Evolutionary conservation across 2,329 filamentous ascomycete species (phyloP), one percentile per base, ranked within the genome.

Genomic region (Botrytis fabae): DNA sequence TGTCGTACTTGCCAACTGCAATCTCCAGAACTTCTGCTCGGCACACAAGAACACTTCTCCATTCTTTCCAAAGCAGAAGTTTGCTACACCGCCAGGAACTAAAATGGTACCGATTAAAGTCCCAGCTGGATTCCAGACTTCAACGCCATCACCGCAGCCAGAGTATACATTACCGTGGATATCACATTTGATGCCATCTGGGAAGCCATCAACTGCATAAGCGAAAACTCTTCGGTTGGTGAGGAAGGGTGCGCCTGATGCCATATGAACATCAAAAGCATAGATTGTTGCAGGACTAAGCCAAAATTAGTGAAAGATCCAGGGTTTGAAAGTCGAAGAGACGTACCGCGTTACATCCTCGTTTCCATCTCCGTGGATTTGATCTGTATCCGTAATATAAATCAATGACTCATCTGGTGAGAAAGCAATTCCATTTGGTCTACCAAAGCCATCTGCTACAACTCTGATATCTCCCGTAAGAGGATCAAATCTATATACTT

Each of bases 151-250:
- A 0, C 85, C 85, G 74, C 85, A 87, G 0, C 85, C 86, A 40
- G 84, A 83, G 80, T 87, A 89, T 1, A 89, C 84, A 77, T 89
- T 89, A 3, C 87, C 87, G 4, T 84, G 76, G 1, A 82, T 82
- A 76, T 89, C 87, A 59, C 84, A 83, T 75, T 87, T 86, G 74
- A 88, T 81, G 81, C 90, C 90, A 75, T 92, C 90, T 0, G 90
- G 88, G 2, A 89, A 82, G 2, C 87, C 86, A 2, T 83, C 78
- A 64, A 86, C 83, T 3, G 83, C 82, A 74, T 85, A 90, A 0
- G 90, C 88, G 77, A 92, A 92, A 0, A 85, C 83, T 72, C 79
- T 68, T 48, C 74, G 72, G 61, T 79, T 78, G 10, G 70, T 71
- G 6, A 80, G 65, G 28, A 77, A 79, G 2, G 76, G 76, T 3